Percentiles rank a stretch among this genome's conserved stretches.
phyloP scores from a whole-genome alignment of 805 yeast species.

The Ogataea sp. region DNA sequence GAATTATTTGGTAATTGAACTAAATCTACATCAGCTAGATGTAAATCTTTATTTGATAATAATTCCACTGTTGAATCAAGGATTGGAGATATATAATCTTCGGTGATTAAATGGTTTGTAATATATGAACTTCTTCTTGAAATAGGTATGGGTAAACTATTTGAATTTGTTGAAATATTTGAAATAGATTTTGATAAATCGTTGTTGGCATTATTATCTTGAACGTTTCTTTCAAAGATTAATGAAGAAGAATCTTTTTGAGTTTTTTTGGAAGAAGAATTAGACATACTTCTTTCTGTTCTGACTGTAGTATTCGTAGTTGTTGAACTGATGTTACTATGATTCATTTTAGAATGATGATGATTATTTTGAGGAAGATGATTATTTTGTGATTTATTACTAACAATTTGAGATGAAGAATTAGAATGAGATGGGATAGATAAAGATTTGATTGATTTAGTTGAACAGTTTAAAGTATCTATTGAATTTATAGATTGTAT shows the following conservation, averaged over 20 bases:
- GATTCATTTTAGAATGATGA: no score
- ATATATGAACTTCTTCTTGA: background rate
- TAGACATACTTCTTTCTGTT: no score
- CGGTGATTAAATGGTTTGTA: constrained; percentile 29
- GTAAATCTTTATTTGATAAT: constrained; percentile 44
- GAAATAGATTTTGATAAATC: background rate
- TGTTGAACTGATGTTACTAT: no score
- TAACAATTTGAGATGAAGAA: background rate
- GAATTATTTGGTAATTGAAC: constrained; percentile 28
- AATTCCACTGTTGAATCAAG: constrained; percentile 70
- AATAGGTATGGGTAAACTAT: background rate
- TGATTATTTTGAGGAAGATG: no score
- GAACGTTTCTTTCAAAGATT: background rate
- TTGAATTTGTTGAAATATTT: background rate
- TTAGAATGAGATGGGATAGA: background rate
- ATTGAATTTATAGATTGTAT: background rate
- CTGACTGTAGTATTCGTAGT: no score
- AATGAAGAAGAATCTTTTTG: background rate
- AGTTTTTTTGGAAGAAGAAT: no score
- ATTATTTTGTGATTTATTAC: background rate
- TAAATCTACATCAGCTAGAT: constrained; percentile 65
- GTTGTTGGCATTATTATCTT: background rate
- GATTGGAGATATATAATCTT: constrained; percentile 75
- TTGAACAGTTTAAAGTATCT: background rate
- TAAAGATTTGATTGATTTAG: constrained; percentile 1